Base-by-base conservation (phyloP, 139 green algal genomes). In the Tetradesmus obliquus region DNA sequence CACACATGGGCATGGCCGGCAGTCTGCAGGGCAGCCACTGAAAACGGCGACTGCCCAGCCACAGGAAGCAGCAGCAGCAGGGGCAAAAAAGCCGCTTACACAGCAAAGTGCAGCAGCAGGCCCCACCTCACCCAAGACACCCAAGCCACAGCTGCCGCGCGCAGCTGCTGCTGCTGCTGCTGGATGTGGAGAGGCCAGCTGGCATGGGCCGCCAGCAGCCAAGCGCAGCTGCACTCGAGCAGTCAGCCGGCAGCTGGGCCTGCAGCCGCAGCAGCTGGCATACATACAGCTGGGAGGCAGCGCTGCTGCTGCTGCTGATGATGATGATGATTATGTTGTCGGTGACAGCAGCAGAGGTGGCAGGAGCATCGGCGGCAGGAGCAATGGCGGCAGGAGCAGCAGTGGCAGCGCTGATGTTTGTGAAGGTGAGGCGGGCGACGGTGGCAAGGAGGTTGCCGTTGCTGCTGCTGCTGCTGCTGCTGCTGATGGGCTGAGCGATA, bases 221-320 rank as follows among this genome's bases (percentile, higher is more conserved):
- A 82, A 82, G 76, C 76, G 76, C 24, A 6, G 13, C n/a, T 82
- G 55, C 55, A 88, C 84, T n/a, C 58, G 58, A 55, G 84, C 58
- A 74, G 55, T 66, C n/a, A 54, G 54, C 83, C 4, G 20, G 22
- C 55, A 54, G 55, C 81, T 69, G 81, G 53, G 81, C 81, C 83
- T 74, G 55, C 57, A 72, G 54, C 24, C 76, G 19, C 22, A 82
- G 4, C 76, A 82, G 76, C 76, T 82, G 76, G 24, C 24, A 53
- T 5, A 15, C 24, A 82, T 82, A 5, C 76, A 82, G 76, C 76
- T 82, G 76, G 24, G 24, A 2, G 13, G 24, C 24, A 45, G 72
- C 22, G 45, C 15, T 13, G 19, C 22, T 45, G 76, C 76, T 51
- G 66, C 66, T 76, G 66, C 66, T 76, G 13, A 17, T 76, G 66